Evolutionary conservation across 1,284 basidiomycete species (phyloP).

Genomic region (Phenoliferia sp.): DNA sequence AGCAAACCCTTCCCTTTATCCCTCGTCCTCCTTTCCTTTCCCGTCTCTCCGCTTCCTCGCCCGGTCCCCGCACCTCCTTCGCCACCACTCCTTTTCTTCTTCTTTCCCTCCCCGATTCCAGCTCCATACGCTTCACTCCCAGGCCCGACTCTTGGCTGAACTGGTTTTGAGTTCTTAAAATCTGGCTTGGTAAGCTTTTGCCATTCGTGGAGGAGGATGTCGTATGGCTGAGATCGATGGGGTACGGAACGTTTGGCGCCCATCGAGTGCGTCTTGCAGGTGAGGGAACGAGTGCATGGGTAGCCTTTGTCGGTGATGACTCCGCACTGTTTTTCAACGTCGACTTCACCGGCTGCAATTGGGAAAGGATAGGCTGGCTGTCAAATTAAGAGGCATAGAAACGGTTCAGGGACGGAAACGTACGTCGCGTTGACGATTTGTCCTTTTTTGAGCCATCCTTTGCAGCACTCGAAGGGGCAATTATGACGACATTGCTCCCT

Average conservation of each 20-base stretch:
- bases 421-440: background rate
- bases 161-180: conserved; percentile 54
- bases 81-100: conserved; percentile 49
- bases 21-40: background rate
- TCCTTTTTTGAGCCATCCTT: background rate
- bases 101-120: conserved; percentile 39
- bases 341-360: conserved; percentile 58
- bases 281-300: conserved; percentile 92
- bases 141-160: conserved; percentile 5
- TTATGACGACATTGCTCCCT: background rate
- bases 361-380: background rate
- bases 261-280: conserved; percentile 98
- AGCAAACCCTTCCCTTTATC: conserved; percentile 12
- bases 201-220: conserved; percentile 86
- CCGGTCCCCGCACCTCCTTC: background rate
- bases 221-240: conserved; percentile 79
- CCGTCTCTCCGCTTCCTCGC: too few relatives aligned
- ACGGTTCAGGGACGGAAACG: background rate
- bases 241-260: conserved; percentile 88
- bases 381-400: too few relatives aligned
- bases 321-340: conserved; percentile 90
- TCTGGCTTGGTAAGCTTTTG: conserved; percentile 87
- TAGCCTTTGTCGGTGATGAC: conserved; percentile 94
- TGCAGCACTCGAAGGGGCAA: background rate
- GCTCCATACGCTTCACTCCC: conserved; percentile 13